Percentiles rank a stretch among this genome's conserved stretches.
Evolutionary conservation across 2,329 filamentous ascomycete species (phyloP).

Genomic region (Scedosporium aurantiacum): DNA sequence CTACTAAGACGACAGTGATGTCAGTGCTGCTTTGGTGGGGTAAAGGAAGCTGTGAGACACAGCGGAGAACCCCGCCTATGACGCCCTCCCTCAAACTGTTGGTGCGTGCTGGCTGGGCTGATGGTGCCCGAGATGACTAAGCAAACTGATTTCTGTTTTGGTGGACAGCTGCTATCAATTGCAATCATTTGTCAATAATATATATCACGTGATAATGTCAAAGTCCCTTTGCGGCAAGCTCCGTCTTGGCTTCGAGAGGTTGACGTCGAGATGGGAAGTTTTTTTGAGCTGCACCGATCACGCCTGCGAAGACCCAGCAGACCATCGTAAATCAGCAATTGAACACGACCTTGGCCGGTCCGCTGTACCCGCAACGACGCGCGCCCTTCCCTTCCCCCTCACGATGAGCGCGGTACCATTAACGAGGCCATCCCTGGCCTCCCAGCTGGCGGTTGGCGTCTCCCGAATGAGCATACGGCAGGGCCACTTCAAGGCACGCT

Average conservation of each 20-base stretch:
- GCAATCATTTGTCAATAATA: background rate
- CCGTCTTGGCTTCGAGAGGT: background rate
- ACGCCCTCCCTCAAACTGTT: too few relatives aligned
- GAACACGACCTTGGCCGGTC: background rate
- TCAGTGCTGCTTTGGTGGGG: conserved; percentile 13
- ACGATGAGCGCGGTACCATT: conserved; percentile 21
- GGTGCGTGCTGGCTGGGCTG: too few relatives aligned
- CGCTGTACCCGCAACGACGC: background rate
- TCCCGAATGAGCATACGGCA: conserved; percentile 31
- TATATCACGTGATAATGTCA: background rate
- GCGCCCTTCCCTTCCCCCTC: conserved; percentile 3
- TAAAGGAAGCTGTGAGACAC: background rate
- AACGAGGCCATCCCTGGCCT: conserved; percentile 18
- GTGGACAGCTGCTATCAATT: too few relatives aligned
- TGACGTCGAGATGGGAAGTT: background rate
- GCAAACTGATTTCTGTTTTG: background rate
- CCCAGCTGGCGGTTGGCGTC: conserved; percentile 30
- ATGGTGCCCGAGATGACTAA: background rate
- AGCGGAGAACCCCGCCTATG: background rate
- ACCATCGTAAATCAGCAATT: background rate
- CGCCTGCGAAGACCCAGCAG: background rate
- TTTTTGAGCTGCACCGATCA: background rate
- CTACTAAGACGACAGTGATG: conserved; percentile 13
- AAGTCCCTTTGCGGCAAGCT: background rate
- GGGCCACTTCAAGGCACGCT: conserved; percentile 17